phyloP scores from a whole-genome alignment of 495 filamentous ascomycete genomes.

The Penicillium robsamsonii region DNA sequence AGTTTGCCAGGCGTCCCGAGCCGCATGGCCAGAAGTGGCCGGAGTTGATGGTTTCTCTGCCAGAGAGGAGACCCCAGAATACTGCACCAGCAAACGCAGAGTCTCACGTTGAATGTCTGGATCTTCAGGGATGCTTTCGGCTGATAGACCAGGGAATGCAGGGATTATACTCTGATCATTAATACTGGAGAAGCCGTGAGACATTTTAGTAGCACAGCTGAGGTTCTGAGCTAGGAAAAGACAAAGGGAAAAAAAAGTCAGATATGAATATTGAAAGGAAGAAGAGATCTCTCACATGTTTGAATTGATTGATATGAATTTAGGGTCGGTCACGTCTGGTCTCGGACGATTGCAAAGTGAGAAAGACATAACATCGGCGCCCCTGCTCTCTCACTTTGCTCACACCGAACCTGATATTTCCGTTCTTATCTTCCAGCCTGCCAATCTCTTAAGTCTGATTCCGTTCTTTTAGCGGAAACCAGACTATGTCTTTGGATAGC shows the following conservation, averaged over 20 bases:
- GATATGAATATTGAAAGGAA: neutral
- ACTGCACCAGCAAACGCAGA: constrained; percentile 3
- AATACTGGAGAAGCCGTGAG: neutral
- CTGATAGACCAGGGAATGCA: constrained; percentile 8
- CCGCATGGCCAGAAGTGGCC: neutral
- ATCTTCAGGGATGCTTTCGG: constrained; percentile 5
- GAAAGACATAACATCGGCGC: constrained; percentile 9
- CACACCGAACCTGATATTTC: neutral
- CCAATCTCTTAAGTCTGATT: neutral
- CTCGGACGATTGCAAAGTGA: constrained; percentile 1
- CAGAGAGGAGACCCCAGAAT: neutral
- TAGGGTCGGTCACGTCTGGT: neutral
- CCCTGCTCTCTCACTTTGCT: neutral
- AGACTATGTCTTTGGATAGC: neutral
- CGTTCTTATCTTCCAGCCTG: neutral
- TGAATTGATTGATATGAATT: neutral
- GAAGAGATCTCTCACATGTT: neutral
- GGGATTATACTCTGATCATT: constrained; percentile 3
- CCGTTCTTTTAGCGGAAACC: neutral
- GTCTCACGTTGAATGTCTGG: constrained; percentile 6
- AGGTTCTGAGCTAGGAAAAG: neutral
- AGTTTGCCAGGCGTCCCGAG: neutral
- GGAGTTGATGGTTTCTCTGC: neutral
- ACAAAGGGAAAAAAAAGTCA: neutral
- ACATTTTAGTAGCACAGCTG: neutral